A percentile compares a stretch with the other conserved stretches of the same genome.
Conservation (phyloP, 2,329 filamentous ascomycete genomes). For the Aureobasidium musti region DNA sequence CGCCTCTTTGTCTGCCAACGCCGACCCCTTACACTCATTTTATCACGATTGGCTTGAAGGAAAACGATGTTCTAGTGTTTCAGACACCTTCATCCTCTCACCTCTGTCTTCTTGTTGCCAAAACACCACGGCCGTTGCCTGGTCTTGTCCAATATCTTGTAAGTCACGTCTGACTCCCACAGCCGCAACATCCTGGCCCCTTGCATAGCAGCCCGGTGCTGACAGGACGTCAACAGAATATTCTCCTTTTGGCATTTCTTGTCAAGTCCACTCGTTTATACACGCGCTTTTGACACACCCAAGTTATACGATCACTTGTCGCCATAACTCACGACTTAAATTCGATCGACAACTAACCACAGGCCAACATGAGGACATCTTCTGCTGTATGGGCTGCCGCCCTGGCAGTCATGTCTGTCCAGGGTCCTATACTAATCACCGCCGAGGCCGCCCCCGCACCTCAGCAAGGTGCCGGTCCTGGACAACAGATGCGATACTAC, state of each 20-base stretch:
- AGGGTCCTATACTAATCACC: conserved; percentile 48
- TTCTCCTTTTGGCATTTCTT: conserved; percentile 39
- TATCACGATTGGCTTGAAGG: conserved; percentile 21
- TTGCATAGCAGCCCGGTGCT: conserved; percentile 26
- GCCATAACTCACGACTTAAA: conserved; percentile 21
- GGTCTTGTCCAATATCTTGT: conserved; percentile 25
- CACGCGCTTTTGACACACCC: conserved; percentile 40
- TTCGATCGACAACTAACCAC: conserved; percentile 17
- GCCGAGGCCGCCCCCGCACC: conserved; percentile 53
- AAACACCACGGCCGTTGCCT: conserved; percentile 21
- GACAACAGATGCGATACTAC: conserved; percentile 49
- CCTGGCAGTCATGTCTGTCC: conserved; percentile 49
- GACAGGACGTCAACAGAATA: conserved; percentile 19
- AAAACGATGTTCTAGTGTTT: conserved; percentile 31
- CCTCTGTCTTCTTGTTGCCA: conserved; percentile 14
- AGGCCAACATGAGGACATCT: conserved; percentile 45
- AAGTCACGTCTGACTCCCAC: not conserved
- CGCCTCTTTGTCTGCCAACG: conserved; percentile 16
- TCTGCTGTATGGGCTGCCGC: conserved; percentile 51
- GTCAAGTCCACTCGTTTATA: conserved; percentile 58
- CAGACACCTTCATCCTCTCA: conserved; percentile 22
- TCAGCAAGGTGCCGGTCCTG: conserved; percentile 40
- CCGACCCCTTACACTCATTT: conserved; percentile 30
- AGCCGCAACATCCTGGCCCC: not conserved
- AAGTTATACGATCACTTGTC: conserved; percentile 13